Evolutionary conservation across 495 filamentous ascomycete species (phyloP).

Genomic region (Stereocaulon alpinum): DNA sequence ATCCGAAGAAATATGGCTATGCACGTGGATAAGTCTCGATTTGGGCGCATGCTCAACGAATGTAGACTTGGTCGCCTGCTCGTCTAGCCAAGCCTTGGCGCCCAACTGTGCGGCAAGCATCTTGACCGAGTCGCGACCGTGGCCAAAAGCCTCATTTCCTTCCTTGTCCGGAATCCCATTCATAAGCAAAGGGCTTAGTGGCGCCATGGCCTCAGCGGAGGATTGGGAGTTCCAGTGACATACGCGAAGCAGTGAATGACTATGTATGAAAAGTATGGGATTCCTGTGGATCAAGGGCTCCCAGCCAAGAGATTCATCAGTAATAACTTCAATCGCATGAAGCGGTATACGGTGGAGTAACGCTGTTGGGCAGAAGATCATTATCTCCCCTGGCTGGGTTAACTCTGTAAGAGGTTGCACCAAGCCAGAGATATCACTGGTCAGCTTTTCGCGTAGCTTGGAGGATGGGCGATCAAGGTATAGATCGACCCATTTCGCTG

Average conservation of each 20-base stretch:
- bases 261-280: slow-evolving; percentile 1
- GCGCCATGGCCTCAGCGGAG: neutral
- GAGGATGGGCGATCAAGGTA: neutral
- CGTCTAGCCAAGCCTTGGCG: slow-evolving; percentile 1
- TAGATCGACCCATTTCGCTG: slow-evolving; percentile 4
- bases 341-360: slow-evolving; percentile 4
- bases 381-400: slow-evolving; percentile 3
- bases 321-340: slow-evolving; percentile 6
- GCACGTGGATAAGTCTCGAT: slow-evolving; percentile 6
- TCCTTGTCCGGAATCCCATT: slow-evolving; percentile 1
- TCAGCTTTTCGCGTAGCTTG: neutral
- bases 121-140: slow-evolving; percentile 3
- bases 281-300: slow-evolving; percentile 1
- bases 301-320: slow-evolving; percentile 1
- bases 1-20: slow-evolving; percentile 6
- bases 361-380: slow-evolving; percentile 4
- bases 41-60: slow-evolving; percentile 1
- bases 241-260: neutral
- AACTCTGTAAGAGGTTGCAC: slow-evolving; percentile 1
- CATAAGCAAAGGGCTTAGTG: neutral
- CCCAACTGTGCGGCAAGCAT: slow-evolving; percentile 2
- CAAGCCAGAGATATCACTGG: neutral
- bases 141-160: slow-evolving; percentile 1
- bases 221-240: neutral
- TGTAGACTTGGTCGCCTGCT: slow-evolving; percentile 3